Conservation (phyloP, 2,329 filamentous ascomycete genomes). For the Pseudodiploospora longispora region DNA sequence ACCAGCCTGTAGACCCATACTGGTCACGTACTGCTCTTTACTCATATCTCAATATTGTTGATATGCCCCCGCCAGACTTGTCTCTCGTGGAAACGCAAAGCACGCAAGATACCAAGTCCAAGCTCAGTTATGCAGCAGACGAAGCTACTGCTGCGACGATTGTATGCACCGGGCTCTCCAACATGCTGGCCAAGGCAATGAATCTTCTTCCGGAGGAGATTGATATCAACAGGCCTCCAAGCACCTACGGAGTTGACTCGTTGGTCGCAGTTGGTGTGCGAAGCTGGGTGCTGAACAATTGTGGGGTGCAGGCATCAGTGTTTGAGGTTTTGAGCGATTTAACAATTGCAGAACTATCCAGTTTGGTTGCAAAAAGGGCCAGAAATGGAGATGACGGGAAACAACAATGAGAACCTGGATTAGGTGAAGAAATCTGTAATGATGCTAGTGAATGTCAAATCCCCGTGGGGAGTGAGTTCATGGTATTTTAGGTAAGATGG, state of each 20-base stretch:
- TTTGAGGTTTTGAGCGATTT: slow-evolving; percentile 39
- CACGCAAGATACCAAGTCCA: slow-evolving; percentile 21
- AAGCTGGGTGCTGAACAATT: slow-evolving; percentile 41
- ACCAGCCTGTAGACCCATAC: slow-evolving; percentile 44
- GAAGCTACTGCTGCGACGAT: slow-evolving; percentile 23
- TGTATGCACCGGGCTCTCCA: slow-evolving; percentile 27
- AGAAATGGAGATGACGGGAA: slow-evolving; percentile 14
- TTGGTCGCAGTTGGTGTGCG: slow-evolving; percentile 44
- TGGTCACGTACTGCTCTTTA: slow-evolving; percentile 45
- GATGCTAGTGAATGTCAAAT: no score
- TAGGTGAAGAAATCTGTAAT: no score
- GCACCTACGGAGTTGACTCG: slow-evolving; percentile 44
- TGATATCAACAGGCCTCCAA: slow-evolving; percentile 31
- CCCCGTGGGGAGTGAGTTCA: no score
- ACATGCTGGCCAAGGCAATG: slow-evolving; percentile 36
- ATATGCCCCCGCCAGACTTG: slow-evolving; percentile 29
- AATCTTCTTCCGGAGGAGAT: slow-evolving; percentile 37
- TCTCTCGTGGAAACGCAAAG: slow-evolving; percentile 9
- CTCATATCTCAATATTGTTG: slow-evolving; percentile 38
- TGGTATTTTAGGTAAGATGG: no score
- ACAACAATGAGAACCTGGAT: not conserved
- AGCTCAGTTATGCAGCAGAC: slow-evolving; percentile 22
- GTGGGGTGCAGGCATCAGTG: slow-evolving; percentile 35
- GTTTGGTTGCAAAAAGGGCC: slow-evolving; percentile 26
- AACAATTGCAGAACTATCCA: slow-evolving; percentile 31